Base-by-base conservation (phyloP, 345 rosid genomes). In the Euphorbia pulcherrima region DNA sequence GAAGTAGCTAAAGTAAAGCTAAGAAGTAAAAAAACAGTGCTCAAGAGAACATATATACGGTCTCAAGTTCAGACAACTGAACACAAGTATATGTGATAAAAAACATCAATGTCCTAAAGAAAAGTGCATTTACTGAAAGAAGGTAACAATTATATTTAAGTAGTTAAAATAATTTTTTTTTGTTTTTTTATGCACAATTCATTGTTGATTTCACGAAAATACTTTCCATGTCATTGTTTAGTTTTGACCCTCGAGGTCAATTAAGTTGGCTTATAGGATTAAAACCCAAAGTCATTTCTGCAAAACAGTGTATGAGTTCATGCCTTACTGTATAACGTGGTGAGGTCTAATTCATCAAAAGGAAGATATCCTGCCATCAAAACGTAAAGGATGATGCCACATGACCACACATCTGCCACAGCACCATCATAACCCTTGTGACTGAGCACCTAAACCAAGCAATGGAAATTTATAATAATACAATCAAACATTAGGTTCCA, bases 351-450 rank as follows among this genome's bases (percentile, higher is more conserved):
- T 68, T 93, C 98, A 74, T 93, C 98, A 80, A 93, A 93, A 39
- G 98, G 98, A 78, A 93, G 97, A 83, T 86, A 90, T 73, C 98
- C 97, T 41, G 97, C 96, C 86, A 93, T 82, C 79, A 93, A 76
- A 75, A 93, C 98, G 84, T 87, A 90, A 33, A 93, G 97, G 81
- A 93, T 89, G 50, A 93, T 87, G 55, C 98, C 98, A 71, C 97
- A 93, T 18, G 98, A 93, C 97, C 98, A 93, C 70, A 89, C 87
- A 84, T 93, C 98, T 53, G 98, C 98, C 30, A 83, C 86, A 10
- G 97, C 91, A 79, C 97, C 97, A 73, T 90, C 82, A 68, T 93
- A 93, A 52, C 98, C 98, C 80, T 90, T 93, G 83, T 90, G 98
- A 81, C 94, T 74, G 58, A 93, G 94, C 80, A 93, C 98, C 98